A percentile compares a stretch with the other conserved stretches of the same genome.
These are phyloP conservation scores for Serendipita indica DNA, from an alignment of 768 basidiomycete genomes.

Conservation along the genomic window DNA sequence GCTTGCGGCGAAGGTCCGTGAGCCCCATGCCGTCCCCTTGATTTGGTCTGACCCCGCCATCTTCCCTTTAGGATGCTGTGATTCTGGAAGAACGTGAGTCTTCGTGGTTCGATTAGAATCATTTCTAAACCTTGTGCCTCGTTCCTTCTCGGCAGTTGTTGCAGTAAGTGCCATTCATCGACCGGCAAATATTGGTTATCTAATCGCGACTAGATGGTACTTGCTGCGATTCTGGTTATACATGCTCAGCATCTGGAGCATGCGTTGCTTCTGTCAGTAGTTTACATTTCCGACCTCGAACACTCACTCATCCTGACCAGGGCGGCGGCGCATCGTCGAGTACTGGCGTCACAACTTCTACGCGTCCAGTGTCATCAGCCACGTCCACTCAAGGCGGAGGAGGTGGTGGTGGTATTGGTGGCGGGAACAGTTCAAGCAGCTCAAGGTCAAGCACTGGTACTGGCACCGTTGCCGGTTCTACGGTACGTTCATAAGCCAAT, in stretches of 20 bases:
- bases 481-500: no score
- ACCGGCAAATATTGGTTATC: not conserved
- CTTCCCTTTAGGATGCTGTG: not conserved
- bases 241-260: not conserved
- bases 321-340: no score
- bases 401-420: no score
- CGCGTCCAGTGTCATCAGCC: not conserved
- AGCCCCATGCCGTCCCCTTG: not conserved
- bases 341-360: not conserved
- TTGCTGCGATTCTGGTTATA: not conserved
- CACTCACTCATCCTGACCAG: no score
- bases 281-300: no score
- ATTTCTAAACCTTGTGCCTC: not conserved
- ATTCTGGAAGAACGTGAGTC: not conserved
- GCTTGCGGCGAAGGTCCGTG: not conserved
- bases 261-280: not conserved
- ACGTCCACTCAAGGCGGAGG: no score
- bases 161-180: not conserved
- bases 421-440: no score
- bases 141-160: not conserved
- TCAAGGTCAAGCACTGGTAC: not conserved
- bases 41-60: not conserved
- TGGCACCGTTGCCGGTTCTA: not conserved
- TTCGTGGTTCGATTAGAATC: not conserved
- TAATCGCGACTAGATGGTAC: not conserved